Evolutionary conservation across 1,139 yeast species (phyloP).

Genomic region (Kurtzmaniella quercitrusa): DNA sequence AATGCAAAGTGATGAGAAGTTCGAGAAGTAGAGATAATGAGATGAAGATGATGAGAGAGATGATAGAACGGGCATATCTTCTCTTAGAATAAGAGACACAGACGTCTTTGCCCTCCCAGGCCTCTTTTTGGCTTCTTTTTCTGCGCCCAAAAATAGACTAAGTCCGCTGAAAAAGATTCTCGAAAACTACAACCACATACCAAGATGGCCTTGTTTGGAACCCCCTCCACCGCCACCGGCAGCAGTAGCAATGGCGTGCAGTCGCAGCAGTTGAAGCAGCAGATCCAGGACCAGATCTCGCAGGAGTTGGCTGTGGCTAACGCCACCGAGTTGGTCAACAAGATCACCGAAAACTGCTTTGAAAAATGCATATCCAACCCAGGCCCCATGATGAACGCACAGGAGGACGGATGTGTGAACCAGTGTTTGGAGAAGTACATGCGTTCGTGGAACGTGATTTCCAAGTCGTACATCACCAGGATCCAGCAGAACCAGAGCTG

Average conservation of each 20-base stretch:
- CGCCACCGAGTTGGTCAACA: constrained; percentile 82
- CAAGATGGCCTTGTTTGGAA: constrained; percentile 31
- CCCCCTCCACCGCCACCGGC: constrained; percentile 18
- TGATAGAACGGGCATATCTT: no score
- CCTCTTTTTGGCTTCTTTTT: no score
- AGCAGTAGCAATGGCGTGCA: constrained; percentile 13
- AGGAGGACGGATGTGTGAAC: constrained; percentile 51
- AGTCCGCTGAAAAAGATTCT: background rate
- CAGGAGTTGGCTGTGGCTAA: constrained; percentile 86
- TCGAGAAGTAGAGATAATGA: no score
- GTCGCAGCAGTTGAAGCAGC: constrained; percentile 41
- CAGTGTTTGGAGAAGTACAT: constrained; percentile 84
- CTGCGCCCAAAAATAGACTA: no score
- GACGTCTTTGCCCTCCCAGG: no score
- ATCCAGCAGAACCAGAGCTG: constrained; percentile 39
- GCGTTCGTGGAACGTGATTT: constrained; percentile 85
- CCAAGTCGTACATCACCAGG: constrained; percentile 70
- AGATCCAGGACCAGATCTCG: constrained; percentile 67
- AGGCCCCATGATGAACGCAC: constrained; percentile 29
- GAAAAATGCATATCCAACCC: constrained; percentile 67
- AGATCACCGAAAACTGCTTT: constrained; percentile 86
- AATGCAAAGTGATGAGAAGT: no score
- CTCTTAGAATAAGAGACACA: no score
- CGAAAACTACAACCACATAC: constrained; percentile 1
- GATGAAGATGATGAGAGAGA: no score